Evolutionary conservation across 2,329 filamentous ascomycete genomes (phyloP).

Genomic region (Hypoxylon sp.): DNA sequence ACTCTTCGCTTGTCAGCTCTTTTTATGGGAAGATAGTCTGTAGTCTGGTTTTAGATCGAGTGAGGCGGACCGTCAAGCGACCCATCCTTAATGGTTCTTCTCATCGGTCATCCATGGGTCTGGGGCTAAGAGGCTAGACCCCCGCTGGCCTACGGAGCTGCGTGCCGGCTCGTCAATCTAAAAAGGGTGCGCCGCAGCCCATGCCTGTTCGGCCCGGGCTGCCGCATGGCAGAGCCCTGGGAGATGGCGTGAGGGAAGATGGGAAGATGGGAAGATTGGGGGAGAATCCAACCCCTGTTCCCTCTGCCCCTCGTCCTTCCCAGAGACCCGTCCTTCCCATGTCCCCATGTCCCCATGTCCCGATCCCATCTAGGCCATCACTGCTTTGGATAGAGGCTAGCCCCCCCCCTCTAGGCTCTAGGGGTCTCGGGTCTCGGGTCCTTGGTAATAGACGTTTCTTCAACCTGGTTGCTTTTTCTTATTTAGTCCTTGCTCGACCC

Average conservation of each 20-base stretch:
- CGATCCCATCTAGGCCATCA: too few relatives aligned
- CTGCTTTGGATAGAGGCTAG: too few relatives aligned
- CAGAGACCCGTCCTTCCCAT: not conserved
- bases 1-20: constrained; percentile 32
- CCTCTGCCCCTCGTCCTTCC: not conserved
- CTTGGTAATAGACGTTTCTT: constrained; percentile 11
- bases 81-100: constrained; percentile 23
- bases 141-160: constrained; percentile 44
- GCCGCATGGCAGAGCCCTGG: constrained; percentile 49
- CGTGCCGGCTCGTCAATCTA: constrained; percentile 51
- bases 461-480: constrained; percentile 24
- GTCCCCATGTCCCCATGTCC: not conserved
- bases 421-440: constrained; percentile 1
- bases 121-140: constrained; percentile 29
- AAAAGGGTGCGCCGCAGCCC: constrained; percentile 41
- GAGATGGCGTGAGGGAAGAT: too few relatives aligned
- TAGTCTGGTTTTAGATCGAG: constrained; percentile 29
- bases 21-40: too few relatives aligned
- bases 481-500: constrained; percentile 49
- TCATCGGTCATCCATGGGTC: constrained; percentile 3
- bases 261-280: constrained; percentile 30
- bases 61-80: constrained; percentile 43
- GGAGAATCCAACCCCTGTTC: constrained; percentile 18
- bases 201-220: constrained; percentile 50
- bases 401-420: constrained; percentile 6